Conservation (phyloP, 2,329 filamentous ascomycete genomes). For the Aurifilum marmelostoma region DNA sequence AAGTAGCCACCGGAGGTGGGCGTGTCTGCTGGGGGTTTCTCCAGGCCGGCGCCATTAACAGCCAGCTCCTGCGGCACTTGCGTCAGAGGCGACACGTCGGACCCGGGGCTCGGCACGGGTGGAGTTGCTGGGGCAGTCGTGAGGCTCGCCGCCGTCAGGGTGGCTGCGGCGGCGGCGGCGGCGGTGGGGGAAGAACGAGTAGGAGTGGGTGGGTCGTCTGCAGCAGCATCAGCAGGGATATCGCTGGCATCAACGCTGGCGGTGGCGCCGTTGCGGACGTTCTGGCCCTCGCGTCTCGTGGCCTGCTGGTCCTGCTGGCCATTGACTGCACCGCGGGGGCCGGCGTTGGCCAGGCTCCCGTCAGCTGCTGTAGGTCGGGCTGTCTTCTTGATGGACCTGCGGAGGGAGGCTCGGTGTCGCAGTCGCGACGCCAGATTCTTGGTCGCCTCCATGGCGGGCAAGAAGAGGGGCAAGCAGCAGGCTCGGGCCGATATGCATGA, state of each 20-base stretch:
- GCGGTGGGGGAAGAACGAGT: background rate
- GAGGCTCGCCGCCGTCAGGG: constrained; percentile 6
- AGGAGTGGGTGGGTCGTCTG: background rate
- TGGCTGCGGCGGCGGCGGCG: constrained; percentile 1
- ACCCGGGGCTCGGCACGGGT: constrained; percentile 42
- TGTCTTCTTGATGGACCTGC: constrained; percentile 21
- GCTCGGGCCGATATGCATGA: constrained; percentile 23
- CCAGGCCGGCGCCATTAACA: constrained; percentile 30
- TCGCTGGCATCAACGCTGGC: background rate
- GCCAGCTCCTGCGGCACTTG: constrained; percentile 33
- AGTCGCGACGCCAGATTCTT: constrained; percentile 28
- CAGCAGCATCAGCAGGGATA: background rate
- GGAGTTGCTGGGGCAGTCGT: constrained; percentile 30
- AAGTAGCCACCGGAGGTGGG: constrained; percentile 24
- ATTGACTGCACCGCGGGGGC: background rate
- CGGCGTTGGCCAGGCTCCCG: background rate
- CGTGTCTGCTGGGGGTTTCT: background rate
- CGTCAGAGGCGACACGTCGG: constrained; percentile 49
- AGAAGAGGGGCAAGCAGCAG: constrained; percentile 16
- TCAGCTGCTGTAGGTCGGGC: background rate
- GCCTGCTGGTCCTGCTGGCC: background rate
- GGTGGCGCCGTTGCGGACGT: background rate
- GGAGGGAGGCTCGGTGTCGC: constrained; percentile 25
- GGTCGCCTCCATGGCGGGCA: constrained; percentile 29
- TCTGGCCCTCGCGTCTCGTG: background rate